Evolutionary conservation across 139 green algal species (phyloP).

Genomic region (Chlorella sp.): DNA sequence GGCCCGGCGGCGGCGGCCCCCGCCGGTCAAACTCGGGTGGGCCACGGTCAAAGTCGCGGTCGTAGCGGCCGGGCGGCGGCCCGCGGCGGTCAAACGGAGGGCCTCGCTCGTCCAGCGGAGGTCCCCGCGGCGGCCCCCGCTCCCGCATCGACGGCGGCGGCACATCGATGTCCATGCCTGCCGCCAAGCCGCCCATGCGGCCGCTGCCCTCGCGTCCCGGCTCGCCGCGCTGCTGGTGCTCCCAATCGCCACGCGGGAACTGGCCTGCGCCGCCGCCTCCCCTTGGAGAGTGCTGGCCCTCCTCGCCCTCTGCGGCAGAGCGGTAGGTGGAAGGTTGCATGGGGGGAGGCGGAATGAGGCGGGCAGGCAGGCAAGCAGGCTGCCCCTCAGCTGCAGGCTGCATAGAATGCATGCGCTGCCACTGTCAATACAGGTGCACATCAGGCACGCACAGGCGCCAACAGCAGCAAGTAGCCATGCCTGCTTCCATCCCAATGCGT

Average conservation of each 20-base stretch:
- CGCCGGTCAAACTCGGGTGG: not conserved
- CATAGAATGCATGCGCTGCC: too few relatives aligned
- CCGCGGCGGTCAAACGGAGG: conserved; percentile 4
- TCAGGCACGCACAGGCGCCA: too few relatives aligned
- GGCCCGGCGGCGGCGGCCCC: not conserved
- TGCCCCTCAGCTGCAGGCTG: too few relatives aligned
- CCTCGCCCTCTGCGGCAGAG: not conserved
- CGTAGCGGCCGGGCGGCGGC: not conserved
- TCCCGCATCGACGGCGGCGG: not conserved
- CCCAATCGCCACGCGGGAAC: conserved; percentile 7
- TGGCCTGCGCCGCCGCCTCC: not conserved
- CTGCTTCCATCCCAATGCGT: too few relatives aligned
- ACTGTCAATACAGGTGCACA: too few relatives aligned
- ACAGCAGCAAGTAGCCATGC: too few relatives aligned
- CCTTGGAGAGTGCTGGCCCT: not conserved
- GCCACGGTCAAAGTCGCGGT: not conserved
- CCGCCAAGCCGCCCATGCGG: conserved; percentile 19
- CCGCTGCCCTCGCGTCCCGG: not conserved
- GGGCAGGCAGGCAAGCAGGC: not conserved
- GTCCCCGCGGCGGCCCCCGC: not conserved
- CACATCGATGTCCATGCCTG: conserved; percentile 18
- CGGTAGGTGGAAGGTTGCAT: not conserved
- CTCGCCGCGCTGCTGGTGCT: conserved; percentile 24
- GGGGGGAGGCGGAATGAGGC: not conserved
- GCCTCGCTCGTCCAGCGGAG: not conserved